Conservation (phyloP, 257 asterid species). For the Solanum piurae region DNA sequence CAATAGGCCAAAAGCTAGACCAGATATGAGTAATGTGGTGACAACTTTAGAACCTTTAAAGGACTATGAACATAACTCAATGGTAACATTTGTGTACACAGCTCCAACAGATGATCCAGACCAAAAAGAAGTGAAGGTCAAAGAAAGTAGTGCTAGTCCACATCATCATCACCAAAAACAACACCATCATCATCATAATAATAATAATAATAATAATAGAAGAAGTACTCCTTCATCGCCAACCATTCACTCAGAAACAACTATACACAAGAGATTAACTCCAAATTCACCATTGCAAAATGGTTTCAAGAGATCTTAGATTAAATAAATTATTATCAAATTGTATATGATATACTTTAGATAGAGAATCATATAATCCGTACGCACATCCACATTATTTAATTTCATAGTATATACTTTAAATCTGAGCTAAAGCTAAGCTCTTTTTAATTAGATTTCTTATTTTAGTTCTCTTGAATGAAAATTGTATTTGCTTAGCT, state of each 20-base stretch:
- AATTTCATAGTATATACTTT: background rate
- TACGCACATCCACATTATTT: background rate
- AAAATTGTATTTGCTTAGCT: background rate
- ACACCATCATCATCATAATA: slow-evolving; percentile 17
- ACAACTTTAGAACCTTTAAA: slow-evolving; percentile 38
- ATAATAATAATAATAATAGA: background rate
- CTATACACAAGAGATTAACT: slow-evolving; percentile 5
- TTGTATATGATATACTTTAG: background rate
- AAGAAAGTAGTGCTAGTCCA: background rate
- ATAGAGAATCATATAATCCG: background rate
- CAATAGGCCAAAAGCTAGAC: slow-evolving; percentile 65
- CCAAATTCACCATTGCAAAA: slow-evolving; percentile 24
- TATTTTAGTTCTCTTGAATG: background rate
- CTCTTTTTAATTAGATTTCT: background rate
- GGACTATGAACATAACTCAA: slow-evolving; percentile 26
- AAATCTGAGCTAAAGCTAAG: background rate
- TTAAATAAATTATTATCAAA: background rate
- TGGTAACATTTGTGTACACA: slow-evolving; percentile 57
- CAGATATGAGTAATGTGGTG: slow-evolving; percentile 48
- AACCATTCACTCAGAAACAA: slow-evolving; percentile 26
- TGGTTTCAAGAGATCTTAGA: slow-evolving; percentile 13
- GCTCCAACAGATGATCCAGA: slow-evolving; percentile 15
- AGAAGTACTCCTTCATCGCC: slow-evolving; percentile 23
- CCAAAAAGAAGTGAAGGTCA: slow-evolving; percentile 6
- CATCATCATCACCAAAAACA: slow-evolving; percentile 13